phyloP scores from a whole-genome alignment of 768 basidiomycete genomes.

The Hemileccinum impolitum region DNA sequence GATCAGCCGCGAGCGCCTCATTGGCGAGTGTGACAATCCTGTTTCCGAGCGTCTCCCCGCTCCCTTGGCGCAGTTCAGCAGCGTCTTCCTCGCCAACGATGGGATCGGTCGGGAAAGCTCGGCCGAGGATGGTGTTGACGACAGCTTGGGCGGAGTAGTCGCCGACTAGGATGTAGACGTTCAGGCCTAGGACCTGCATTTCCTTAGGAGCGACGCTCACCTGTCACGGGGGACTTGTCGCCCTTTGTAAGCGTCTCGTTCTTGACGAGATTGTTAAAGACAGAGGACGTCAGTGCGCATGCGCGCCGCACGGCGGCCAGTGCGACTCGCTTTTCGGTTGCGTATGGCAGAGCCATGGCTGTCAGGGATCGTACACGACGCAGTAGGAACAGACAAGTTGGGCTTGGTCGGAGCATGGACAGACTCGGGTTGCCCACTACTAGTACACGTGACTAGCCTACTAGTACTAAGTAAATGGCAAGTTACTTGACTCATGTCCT shows the following conservation, averaged over 20 bases:
- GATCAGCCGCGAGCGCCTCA: conserved; percentile 60
- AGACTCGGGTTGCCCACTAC: neutral
- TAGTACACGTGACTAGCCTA: conserved; percentile 3
- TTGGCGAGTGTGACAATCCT: conserved; percentile 82
- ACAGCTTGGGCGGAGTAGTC: conserved; percentile 95
- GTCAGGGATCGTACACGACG: conserved; percentile 1
- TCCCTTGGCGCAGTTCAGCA: conserved; percentile 59
- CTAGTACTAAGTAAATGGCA: neutral
- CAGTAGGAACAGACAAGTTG: conserved; percentile 10
- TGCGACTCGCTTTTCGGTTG: conserved; percentile 75
- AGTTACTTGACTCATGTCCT: too few relatives aligned
- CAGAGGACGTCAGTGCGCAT: conserved; percentile 75
- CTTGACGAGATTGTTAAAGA: conserved; percentile 82
- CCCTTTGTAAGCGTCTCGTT: conserved; percentile 85
- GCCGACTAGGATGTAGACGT: conserved; percentile 54
- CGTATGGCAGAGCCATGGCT: conserved; percentile 53
- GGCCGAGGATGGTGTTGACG: conserved; percentile 73
- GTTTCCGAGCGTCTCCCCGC: conserved; percentile 43
- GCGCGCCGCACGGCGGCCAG: conserved; percentile 86
- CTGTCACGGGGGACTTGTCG: conserved; percentile 91
- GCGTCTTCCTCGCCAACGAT: conserved; percentile 98
- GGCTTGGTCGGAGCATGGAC: conserved; percentile 16
- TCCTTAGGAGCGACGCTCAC: conserved; percentile 39
- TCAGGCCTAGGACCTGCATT: neutral
- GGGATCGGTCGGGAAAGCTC: conserved; percentile 78